Evolutionary conservation across 257 asterid species (phyloP).

Genomic region (Plantago major): DNA sequence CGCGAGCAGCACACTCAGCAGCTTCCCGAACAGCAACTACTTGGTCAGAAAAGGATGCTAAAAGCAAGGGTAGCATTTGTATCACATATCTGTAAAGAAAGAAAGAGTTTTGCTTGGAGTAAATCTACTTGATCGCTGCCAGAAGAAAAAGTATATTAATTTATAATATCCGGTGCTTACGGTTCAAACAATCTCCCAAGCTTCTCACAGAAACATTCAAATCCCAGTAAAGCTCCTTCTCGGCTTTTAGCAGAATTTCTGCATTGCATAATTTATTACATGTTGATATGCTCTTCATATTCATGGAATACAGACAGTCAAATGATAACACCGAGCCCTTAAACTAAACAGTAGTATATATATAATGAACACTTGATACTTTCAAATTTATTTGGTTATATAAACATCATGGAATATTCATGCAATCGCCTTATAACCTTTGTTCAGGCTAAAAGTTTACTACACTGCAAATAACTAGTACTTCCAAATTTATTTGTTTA

Average conservation of each 20-base stretch:
- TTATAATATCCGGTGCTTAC: constrained; percentile 42
- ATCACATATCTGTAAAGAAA: constrained; percentile 72
- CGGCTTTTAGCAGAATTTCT: constrained; percentile 91
- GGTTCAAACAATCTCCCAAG: constrained; percentile 98
- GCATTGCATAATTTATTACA: constrained; percentile 21
- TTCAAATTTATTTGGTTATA: no score
- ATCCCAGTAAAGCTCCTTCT: constrained; percentile 93
- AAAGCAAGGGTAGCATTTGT: constrained; percentile 83
- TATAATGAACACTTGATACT: no score
- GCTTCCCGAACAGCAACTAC: constrained; percentile 98
- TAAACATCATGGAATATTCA: no score
- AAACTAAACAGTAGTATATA: no score
- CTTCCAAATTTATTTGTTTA: no score
- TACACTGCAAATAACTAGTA: no score
- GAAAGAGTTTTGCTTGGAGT: background rate
- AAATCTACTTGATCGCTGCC: constrained; percentile 13
- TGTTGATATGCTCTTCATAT: constrained; percentile 4
- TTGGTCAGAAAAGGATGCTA: constrained; percentile 93
- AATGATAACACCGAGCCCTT: no score
- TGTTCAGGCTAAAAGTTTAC: no score
- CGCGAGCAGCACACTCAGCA: constrained; percentile 99
- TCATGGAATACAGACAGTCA: background rate
- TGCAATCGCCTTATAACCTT: no score
- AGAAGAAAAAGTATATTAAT: constrained; percentile 15
- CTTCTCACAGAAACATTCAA: constrained; percentile 93